Evolutionary conservation across 495 filamentous ascomycete species (phyloP).

Genomic region (Penicillium mononematosum): DNA sequence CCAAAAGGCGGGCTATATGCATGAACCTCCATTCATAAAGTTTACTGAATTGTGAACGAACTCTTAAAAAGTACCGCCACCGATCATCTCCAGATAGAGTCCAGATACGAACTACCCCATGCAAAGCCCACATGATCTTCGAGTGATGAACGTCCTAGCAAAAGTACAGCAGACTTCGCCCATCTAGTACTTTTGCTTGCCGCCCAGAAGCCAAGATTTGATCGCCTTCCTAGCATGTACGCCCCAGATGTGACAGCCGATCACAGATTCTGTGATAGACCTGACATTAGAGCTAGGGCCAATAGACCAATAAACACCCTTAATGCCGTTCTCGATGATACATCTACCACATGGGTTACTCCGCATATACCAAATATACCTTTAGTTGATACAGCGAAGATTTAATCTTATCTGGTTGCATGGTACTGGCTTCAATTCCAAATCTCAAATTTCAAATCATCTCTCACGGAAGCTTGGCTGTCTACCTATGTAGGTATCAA

Average conservation of each 20-base stretch:
- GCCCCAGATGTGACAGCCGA: slow-evolving; percentile 22
- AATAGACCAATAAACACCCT: slow-evolving; percentile 14
- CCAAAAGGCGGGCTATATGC: neutral
- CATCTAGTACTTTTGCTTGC: slow-evolving; percentile 18
- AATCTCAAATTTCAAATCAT: slow-evolving; percentile 10
- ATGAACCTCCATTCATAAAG: neutral
- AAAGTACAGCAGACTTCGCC: slow-evolving; percentile 7
- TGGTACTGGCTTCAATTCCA: neutral
- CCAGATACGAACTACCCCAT: neutral
- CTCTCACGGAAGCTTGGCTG: neutral
- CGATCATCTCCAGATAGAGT: slow-evolving; percentile 3
- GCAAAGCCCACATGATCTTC: slow-evolving; percentile 2
- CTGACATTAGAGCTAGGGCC: slow-evolving; percentile 3
- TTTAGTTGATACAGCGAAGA: neutral
- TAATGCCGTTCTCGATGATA: slow-evolving; percentile 2
- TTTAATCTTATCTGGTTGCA: neutral
- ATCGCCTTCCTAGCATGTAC: slow-evolving; percentile 13
- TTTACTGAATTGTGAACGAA: slow-evolving; percentile 1
- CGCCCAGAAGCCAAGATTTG: slow-evolving; percentile 4
- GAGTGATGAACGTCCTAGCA: neutral
- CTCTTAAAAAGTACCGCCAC: slow-evolving; percentile 11
- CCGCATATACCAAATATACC: no score
- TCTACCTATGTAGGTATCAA: neutral
- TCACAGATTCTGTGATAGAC: slow-evolving; percentile 13
- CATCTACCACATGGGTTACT: neutral